These are phyloP conservation scores for Pseudogymnoascus sp. DNA, from an alignment of 2,329 filamentous ascomycete species.

Conservation along the genomic window DNA sequence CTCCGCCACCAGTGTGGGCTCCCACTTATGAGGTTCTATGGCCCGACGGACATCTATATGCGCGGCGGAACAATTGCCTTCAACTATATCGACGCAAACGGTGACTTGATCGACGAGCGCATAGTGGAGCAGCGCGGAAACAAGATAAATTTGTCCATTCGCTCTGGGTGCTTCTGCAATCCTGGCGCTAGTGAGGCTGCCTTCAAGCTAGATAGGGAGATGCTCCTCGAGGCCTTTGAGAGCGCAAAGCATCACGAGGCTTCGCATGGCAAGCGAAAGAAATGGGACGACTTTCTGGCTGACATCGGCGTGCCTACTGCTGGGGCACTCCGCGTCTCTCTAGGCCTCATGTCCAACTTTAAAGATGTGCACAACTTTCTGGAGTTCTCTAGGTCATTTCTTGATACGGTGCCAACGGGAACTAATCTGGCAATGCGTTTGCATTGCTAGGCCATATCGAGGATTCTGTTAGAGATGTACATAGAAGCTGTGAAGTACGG, in stretches of 20 bases:
- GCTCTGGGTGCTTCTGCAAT: constrained; percentile 37
- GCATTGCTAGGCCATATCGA: not conserved
- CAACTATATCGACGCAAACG: constrained; percentile 30
- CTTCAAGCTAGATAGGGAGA: constrained; percentile 22
- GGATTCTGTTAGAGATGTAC: not conserved
- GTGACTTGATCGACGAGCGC: constrained; percentile 30
- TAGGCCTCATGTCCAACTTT: constrained; percentile 31
- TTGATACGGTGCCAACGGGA: not conserved
- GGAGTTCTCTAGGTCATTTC: constrained; percentile 26
- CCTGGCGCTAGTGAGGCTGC: constrained; percentile 33
- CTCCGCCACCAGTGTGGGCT: constrained; percentile 29
- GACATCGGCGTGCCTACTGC: constrained; percentile 19
- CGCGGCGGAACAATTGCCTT: constrained; percentile 33
- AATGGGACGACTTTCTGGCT: constrained; percentile 21
- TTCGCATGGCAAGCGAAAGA: constrained; percentile 3
- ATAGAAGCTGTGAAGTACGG: not conserved
- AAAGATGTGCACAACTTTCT: constrained; percentile 32
- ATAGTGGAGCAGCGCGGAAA: constrained; percentile 30
- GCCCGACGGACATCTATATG: constrained; percentile 23
- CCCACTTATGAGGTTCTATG: constrained; percentile 30
- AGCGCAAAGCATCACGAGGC: not conserved
- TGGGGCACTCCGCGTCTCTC: constrained; percentile 33
- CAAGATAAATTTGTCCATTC: constrained; percentile 28
- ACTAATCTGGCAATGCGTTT: not conserved
- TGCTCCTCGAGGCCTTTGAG: constrained; percentile 12